Evolutionary conservation across 2,329 filamentous ascomycete genomes (phyloP), one percentile per base, ranked within the genome.

Genomic region (Colletotrichum sansevieriae): DNA sequence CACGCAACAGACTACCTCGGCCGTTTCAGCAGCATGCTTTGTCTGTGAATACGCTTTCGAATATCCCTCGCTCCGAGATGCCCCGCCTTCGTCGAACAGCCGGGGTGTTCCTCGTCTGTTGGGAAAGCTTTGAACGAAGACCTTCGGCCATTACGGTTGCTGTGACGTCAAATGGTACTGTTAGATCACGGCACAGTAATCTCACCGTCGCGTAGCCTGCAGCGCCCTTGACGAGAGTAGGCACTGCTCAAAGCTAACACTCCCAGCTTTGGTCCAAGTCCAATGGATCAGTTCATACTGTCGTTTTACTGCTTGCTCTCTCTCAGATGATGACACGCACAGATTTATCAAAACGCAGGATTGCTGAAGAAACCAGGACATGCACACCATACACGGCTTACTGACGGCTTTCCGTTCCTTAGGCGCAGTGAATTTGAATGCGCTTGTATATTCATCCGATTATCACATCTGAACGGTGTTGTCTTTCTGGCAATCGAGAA

Each of bases 1-100:
- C 35, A 18, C 55, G 25, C 55, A 57, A 22, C 43, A 66, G 39
- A 11, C n/a, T 61, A 35, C 63, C 66, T 69, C 62, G 66, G 66
- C 49, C 39, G 66, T 69, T 69, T 69, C 62, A 69, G 55, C 55
- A 39, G 15, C 20, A 10, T 44, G 18, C 20, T 33, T n/a, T 39
- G 59, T 37, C 33, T 12, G 35, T 37, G n/a, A 49, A 63, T 29
- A 59, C 18, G n/a, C 65, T 59, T 59, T 33, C 18, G 39, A 55
- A 8, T 22, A 11, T 18, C 29, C 41, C 51, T 33, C 55, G 43
- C 46, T 37, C n/a, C n/a, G 33, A 43, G n/a, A 35, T 20, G 33
- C 20, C 41, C 25, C 43, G 33, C n/a, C 39, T 10, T 8, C 22
- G 33, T 37, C 49, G 13, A 18, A 20, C 49, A 12, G 13, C 47